Base-by-base conservation (phyloP, 1,284 basidiomycete genomes). In the Malassezia psittaci region DNA sequence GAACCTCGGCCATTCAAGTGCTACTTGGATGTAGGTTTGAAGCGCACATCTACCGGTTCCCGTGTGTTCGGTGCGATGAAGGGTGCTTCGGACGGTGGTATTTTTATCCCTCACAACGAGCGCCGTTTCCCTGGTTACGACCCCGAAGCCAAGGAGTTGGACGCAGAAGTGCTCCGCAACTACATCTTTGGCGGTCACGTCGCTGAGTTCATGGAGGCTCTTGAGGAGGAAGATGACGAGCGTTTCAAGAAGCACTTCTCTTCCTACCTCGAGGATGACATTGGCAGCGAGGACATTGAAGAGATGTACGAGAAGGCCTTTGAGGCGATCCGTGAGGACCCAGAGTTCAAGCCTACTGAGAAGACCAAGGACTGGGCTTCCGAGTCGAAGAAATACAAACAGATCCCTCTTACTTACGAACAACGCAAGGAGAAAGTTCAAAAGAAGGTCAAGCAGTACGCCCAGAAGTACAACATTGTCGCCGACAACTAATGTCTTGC, bases 211-310 rank as follows among this genome's bases (percentile, higher is more conserved):
- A 98, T 98, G 94, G 90, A 98, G 80, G 87, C 85, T 49, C 81
- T 98, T 59, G 94, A 99, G 80, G 94, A 99, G 83, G 94, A 99
- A 80, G 94, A 99, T 77, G 94, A 96, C 75, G 93, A 96, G 79
- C 83, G 90, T 34, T 96, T 96, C 83, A 96, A 96, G 83, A 96
- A 93, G 82, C 93, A 96, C 77, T 96, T 96, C 79, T 75, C 93
- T 12, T 83, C 84, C 37, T 96, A 96, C 79, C 88, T 99, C 64
- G 90, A 87, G 46, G 90, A 94, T 77, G 94, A 87, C 67, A 79
- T 99, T 67, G 89, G 89, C 60, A 93, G 90, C 2, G 94, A 93
- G 66, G 93, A 98, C 75, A 90, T 98, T 4, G 90, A 98, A 79
- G 94, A 96, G 76, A 86, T 98, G 67, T 96, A 87, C 81, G 83